Evolutionary conservation across 208 protist species (phyloP).

Genomic region (Leishmania turanica): DNA sequence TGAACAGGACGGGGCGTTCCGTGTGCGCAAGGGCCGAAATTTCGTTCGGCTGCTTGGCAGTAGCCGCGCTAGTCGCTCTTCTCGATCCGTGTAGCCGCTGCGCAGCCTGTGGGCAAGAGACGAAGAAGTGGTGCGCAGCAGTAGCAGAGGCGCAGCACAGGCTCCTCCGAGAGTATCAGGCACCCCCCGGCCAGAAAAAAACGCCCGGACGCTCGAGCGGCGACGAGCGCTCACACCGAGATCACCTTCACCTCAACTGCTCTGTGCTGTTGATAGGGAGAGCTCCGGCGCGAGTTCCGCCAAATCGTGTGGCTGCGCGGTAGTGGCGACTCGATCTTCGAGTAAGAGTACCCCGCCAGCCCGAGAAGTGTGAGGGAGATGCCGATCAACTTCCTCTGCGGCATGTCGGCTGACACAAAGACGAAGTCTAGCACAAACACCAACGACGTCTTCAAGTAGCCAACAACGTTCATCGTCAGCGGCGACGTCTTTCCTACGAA

Average conservation of each 20-base stretch:
- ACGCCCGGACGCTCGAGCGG: background rate
- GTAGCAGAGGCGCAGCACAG: background rate
- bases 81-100: background rate
- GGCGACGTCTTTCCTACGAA: slow-evolving; percentile 82
- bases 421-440: slow-evolving; percentile 74
- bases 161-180: background rate
- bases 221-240: background rate
- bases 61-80: background rate
- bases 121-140: background rate
- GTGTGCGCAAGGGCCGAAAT: background rate
- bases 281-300: background rate
- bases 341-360: slow-evolving; percentile 59
- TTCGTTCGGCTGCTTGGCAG: too few species aligned
- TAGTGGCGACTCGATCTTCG: slow-evolving; percentile 21
- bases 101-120: background rate
- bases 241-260: background rate
- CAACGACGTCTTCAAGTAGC: slow-evolving; percentile 82
- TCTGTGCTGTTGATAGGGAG: background rate
- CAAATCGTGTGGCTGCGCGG: background rate
- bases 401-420: slow-evolving; percentile 43
- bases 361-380: slow-evolving; percentile 62
- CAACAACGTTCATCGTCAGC: slow-evolving; percentile 85
- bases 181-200: background rate
- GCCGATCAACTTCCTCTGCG: slow-evolving; percentile 42
- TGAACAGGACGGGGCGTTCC: background rate